A percentile compares a stretch with the other conserved stretches of the same genome.
Conservation (phyloP, 2,329 filamentous ascomycete genomes). For the Fusarium pseudograminearum region DNA sequence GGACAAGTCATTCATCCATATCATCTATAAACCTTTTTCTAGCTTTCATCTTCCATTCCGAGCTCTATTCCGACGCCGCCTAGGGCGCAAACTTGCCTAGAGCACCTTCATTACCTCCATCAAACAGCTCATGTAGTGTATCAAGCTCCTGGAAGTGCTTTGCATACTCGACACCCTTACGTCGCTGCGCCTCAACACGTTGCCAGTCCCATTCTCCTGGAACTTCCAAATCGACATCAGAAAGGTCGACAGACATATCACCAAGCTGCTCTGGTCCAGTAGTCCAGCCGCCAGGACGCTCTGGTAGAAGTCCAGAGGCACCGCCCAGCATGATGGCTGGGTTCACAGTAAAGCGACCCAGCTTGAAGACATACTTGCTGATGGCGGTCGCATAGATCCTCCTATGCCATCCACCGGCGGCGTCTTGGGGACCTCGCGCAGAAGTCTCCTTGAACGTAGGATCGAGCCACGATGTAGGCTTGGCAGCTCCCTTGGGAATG, state of each 20-base stretch:
- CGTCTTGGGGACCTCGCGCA: conserved; percentile 54
- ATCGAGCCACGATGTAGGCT: conserved; percentile 66
- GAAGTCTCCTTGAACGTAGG: conserved; percentile 57
- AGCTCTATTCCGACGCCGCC: conserved; percentile 30
- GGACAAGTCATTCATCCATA: neutral
- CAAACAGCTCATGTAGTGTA: conserved; percentile 63
- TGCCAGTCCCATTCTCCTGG: conserved; percentile 68
- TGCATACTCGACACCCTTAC: conserved; percentile 67
- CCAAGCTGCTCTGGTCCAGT: conserved; percentile 59
- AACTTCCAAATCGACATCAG: conserved; percentile 51
- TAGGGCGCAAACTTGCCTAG: conserved; percentile 63
- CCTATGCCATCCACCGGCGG: conserved; percentile 65
- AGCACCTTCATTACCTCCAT: conserved; percentile 65
- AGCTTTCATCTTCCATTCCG: neutral
- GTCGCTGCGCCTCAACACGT: conserved; percentile 66
- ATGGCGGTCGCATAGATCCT: conserved; percentile 78
- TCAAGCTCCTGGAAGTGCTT: conserved; percentile 69
- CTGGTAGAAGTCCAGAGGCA: conserved; percentile 76
- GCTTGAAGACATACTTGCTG: conserved; percentile 86
- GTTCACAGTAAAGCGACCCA: conserved; percentile 84
- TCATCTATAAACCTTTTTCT: neutral
- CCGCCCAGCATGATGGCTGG: conserved; percentile 80
- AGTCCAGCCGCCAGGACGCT: conserved; percentile 75
- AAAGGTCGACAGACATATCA: conserved; percentile 54
- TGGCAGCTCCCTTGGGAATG: conserved; percentile 70